Base-by-base conservation (phyloP, 2,329 filamentous ascomycete genomes). In the Nemania sp. region DNA sequence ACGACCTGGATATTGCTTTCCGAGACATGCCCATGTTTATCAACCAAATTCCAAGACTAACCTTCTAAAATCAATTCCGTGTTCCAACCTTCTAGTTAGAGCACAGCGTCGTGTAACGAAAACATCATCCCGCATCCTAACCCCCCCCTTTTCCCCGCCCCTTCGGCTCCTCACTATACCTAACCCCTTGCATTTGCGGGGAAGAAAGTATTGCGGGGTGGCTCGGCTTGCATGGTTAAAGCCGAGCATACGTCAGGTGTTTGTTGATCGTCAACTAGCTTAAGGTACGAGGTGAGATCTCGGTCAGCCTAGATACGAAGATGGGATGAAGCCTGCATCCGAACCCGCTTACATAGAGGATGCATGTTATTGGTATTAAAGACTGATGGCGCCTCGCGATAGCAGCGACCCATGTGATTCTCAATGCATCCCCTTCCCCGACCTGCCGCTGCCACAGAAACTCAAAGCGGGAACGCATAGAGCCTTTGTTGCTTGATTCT, bases 151-250 rank as follows among this genome's bases (percentile, higher is more conserved):
- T 17, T 15, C 53, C 48, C 48, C 42, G 29, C 48, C 10, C 29
- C 43, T 20, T 45, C 12, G 21, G 13, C 20, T 13, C 21, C 18
- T 45, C 42, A 18, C 21, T 40, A 15, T 2, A 39, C 10, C 35
- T 9, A 29, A 29, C 21, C 46, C 47, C 29, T 37, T 42, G 39
- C 34, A 58, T 37, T n/a, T 54, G 51, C 37, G 55, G 59, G 49
- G 56, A 56, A 52, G 40, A 54, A 21, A 37, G n/a, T n/a, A 18
- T 54, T 50, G 59, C 55, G 55, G 59, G 62, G 59, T 37, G 40
- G 40, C 47, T 5, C 34, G n/a, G 20, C 51, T 40, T 48, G 9
- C 7, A 45, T 9, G 29, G 25, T 46, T 52, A 43, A 40, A 60
- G 32, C 32, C 54, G 25, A 49, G 52, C 39, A 54, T 35, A 47